Percentiles rank a stretch among this genome's conserved stretches.
These are phyloP conservation scores for Pichia sp. DNA, from an alignment of 1,139 yeast genomes.

Conservation along the genomic window DNA sequence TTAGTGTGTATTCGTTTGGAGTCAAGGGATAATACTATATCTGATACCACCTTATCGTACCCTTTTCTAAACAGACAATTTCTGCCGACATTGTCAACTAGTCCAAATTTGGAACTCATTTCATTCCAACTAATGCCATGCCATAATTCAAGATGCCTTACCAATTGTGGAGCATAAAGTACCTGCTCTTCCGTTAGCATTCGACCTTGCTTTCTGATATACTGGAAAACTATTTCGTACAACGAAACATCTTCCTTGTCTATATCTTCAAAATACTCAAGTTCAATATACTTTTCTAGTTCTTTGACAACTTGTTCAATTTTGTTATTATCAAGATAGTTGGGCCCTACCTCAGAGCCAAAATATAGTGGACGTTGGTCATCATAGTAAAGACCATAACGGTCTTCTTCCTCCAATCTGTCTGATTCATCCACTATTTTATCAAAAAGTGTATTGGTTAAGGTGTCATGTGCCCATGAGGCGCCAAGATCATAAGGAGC, in stretches of 20 bases:
- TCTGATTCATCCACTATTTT: constrained; percentile 37
- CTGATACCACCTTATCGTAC: constrained; percentile 48
- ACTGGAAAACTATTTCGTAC: constrained; percentile 41
- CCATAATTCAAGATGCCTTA: constrained; percentile 65
- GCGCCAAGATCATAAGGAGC: constrained; percentile 74
- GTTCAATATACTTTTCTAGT: constrained; percentile 56
- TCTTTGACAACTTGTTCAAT: constrained; percentile 51
- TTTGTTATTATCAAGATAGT: constrained; percentile 29
- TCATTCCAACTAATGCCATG: constrained; percentile 67
- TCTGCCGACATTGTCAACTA: constrained; percentile 69
- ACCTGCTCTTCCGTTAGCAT: constrained; percentile 52
- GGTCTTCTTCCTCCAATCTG: constrained; percentile 24
- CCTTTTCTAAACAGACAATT: constrained; percentile 64
- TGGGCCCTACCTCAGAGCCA: constrained; percentile 31
- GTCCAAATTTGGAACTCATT: constrained; percentile 64
- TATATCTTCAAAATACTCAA: constrained; percentile 47
- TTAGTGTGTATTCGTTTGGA: constrained; percentile 39
- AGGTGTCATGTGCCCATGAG: constrained; percentile 84
- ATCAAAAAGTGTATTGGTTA: constrained; percentile 61
- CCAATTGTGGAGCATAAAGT: constrained; percentile 42
- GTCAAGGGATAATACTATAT: constrained; percentile 43
- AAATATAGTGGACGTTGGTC: constrained; percentile 39
- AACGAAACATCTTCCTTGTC: constrained; percentile 49
- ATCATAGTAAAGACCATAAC: constrained; percentile 42
- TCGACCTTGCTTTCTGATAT: constrained; percentile 43